Percentiles rank a stretch among this genome's conserved stretches.
Conservation (phyloP, 345 rosid genomes). For the Dimocarpus longan region DNA sequence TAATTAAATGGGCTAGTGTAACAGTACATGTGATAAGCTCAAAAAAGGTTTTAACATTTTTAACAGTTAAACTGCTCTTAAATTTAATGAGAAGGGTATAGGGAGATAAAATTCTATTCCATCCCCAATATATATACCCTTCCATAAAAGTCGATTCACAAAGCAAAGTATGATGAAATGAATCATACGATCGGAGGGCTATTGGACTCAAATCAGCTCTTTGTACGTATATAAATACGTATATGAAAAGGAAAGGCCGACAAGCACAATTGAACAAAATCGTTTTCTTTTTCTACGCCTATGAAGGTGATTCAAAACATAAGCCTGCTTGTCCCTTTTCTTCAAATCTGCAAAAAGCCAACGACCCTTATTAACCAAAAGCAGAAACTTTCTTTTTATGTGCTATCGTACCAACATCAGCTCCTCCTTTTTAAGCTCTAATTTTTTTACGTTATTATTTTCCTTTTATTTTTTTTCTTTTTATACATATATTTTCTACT, state of each 20-base stretch:
- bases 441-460: background rate
- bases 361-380: constrained; percentile 1
- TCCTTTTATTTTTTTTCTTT: background rate
- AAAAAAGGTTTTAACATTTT: too few relatives aligned
- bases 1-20: too few relatives aligned
- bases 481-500: background rate
- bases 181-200: background rate
- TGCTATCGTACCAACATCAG: constrained; percentile 15
- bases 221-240: background rate
- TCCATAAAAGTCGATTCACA: too few relatives aligned
- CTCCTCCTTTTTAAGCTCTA: constrained; percentile 13
- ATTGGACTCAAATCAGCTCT: background rate
- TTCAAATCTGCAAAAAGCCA: constrained; percentile 13
- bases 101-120: too few relatives aligned
- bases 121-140: too few relatives aligned
- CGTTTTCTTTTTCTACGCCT: constrained; percentile 32
- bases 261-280: constrained; percentile 46
- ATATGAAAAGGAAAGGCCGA: constrained; percentile 22
- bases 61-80: too few relatives aligned
- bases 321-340: background rate
- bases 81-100: too few relatives aligned
- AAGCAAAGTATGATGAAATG: too few relatives aligned
- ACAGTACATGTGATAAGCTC: too few relatives aligned
- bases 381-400: constrained; percentile 11
- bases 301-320: background rate